Base-by-base conservation (phyloP, 805 yeast species). In the Metschnikowia corniflorae region DNA sequence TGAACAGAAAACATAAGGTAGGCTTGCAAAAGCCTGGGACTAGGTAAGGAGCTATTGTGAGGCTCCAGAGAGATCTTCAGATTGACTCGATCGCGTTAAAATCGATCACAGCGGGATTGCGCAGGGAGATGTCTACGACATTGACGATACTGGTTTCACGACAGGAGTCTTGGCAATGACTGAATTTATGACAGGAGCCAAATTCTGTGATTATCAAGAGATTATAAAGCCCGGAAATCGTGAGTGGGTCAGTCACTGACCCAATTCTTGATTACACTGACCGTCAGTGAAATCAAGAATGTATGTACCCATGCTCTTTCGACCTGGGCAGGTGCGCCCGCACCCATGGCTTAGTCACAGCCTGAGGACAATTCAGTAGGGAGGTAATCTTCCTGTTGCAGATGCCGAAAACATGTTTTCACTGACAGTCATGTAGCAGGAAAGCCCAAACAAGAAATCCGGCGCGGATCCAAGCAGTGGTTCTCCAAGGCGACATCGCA, bases 81-180 rank as follows among this genome's bases (percentile, higher is more conserved):
- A 21, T n/a, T 30, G 26, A 17, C 7, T 30, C 13, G 16, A 21
- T 20, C 33, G 33, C 22, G 33, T 30, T 16, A n/a, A 30, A 20
- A 9, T 14, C 25, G 24, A 30, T 30, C 33, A 16, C 5, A 10
- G 26, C n/a, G 15, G 33, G 7, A 30, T 30, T 26, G 16, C 15
- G 17, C 17, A n/a, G 25, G 17, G 13, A 10, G 33, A 30, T 30
- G 33, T 30, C 13, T 20, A 20, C 26, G 21, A 30, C 33, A 16
- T 30, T 30, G 33, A 30, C 26, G 33, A 30, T 25, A 30, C 33
- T 13, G 33, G 26, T 30, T 30, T 20, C 21, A 16, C 33, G 16
- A 20, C 16, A 13, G 26, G 33, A 30, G 9, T n/a, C 21, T 30
- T 30, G 10, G 21, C 26, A 20, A 13, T n/a, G n/a, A 19, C 16